Base-by-base conservation (phyloP, 169 alveolate species). In the Eimeria falciformis region DNA sequence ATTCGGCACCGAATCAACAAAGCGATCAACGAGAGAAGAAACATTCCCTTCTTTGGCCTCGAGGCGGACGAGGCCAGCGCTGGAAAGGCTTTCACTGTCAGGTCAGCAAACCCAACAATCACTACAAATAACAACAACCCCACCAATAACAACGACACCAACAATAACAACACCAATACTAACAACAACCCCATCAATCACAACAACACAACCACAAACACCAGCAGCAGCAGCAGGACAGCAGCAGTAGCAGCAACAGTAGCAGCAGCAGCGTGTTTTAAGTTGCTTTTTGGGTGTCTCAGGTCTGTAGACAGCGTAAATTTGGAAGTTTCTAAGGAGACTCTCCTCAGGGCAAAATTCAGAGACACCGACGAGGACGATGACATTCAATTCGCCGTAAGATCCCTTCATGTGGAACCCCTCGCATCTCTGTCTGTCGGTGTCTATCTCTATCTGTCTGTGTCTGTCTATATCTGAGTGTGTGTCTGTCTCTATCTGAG, bases 21-120 rank as follows among this genome's bases (percentile, higher is more conserved):
- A 82, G 95, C 94, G 43, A 95, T 95, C 5, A 66, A 94, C 55
- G 93, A 83, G 43, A 47, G 98, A 50, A 94, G 86, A 25, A 92
- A 95, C 85, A 43, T 93, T 37, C 95, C 91, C 27, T 87, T 90
- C 46, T 96, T 95, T 79, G 95, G 95, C 73, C 73, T 95, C 23
- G 95, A 93, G 23, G 92, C 87, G 11, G 69, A 9, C n/a, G 87
- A 69, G 45, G 77, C 43, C 4, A 56, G 78, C 43, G 45, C 56
- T 6, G 90, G 53, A 17, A 73, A 73, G 84, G 84, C 84, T 3
- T 73, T 73, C 27, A 73, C 84, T 17, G 84, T 73, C 62, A 73
- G 84, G 84, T 73, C 9, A 17, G 84, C 33, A 37, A 9, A 29
- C n/a, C n/a, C n/a, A n/a, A n/a, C n/a, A n/a, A n/a, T n/a, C 14